phyloP scores from a whole-genome alignment of 176 grass and related monocot genomes.

The Oryza punctata region DNA sequence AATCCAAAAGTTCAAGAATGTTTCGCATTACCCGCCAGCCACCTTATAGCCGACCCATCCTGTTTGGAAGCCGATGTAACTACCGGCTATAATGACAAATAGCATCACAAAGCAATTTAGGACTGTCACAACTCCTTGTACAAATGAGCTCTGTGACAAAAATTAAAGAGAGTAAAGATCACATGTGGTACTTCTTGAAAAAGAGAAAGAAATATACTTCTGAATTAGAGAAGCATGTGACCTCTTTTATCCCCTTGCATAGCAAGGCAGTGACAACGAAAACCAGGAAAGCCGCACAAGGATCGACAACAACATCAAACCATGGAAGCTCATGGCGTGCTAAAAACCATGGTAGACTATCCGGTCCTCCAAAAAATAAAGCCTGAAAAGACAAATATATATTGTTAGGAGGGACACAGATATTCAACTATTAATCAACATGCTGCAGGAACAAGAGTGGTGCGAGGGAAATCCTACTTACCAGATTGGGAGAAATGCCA shows the following conservation, averaged over 20 bases:
- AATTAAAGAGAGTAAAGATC: not conserved
- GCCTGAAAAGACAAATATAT: slow-evolving; percentile 40
- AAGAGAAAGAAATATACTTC: not conserved
- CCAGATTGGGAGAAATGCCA: slow-evolving; percentile 78
- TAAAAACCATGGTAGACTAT: slow-evolving; percentile 66
- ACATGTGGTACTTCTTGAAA: not conserved
- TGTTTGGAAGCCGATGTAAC: slow-evolving; percentile 79
- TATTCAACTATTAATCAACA: not conserved
- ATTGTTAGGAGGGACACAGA: not conserved
- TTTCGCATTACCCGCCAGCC: slow-evolving; percentile 59
- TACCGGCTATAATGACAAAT: slow-evolving; percentile 82
- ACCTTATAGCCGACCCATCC: slow-evolving; percentile 88
- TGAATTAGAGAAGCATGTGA: slow-evolving; percentile 25
- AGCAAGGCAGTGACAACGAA: slow-evolving; percentile 70
- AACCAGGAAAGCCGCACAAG: slow-evolving; percentile 77
- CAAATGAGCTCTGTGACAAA: slow-evolving; percentile 57
- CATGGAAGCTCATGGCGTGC: slow-evolving; percentile 63
- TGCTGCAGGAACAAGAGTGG: not conserved
- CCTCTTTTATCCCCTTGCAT: slow-evolving; percentile 84
- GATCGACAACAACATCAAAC: slow-evolving; percentile 71
- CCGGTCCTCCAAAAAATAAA: slow-evolving; percentile 68
- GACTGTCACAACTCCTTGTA: slow-evolving; percentile 73
- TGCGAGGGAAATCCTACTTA: slow-evolving; percentile 15
- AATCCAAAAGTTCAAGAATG: not conserved
- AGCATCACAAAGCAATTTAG: slow-evolving; percentile 74